Evolutionary conservation across 176 grass and related monocot genomes (phyloP), one percentile per base, ranked within the genome.

Genomic region (Melocanna baccifera): DNA sequence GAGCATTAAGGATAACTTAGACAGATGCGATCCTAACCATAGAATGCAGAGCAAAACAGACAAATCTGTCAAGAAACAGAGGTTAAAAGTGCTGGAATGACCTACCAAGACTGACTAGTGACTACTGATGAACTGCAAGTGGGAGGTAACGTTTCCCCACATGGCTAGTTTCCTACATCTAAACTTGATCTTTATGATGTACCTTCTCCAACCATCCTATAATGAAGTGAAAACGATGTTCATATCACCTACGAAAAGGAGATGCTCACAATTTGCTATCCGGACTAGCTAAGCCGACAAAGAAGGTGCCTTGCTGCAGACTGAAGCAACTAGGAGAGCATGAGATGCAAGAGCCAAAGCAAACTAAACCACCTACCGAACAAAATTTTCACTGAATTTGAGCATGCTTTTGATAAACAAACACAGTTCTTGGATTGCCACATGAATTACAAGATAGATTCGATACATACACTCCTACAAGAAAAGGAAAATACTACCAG

Each of bases 221-320:
- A 66, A 36, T 12, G 28, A 37, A 82, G 66, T 28, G 26, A 28
- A 57, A 76, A 75, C 0, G 15, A 18, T 48, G 16, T 61, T 18
- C 9, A 3, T 57, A 47, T 72, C 4, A 20, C 3, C 46, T 58
- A 77, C 22, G 66, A 82, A 76, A 77, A 28, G 64, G 37, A 72
- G 6, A 86, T 62, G 20, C 47, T 25, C 37, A 69, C 56, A 66
- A 73, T 37, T 67, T 71, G 56, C 66, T 22, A 23, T 28, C 40
- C 18, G 3, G 62, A 76, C 45, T 67, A 70, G 50, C 66, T 14
- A 40, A 58, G 59, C 19, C 13, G 10, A 37, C 22, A 81, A 19
- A 82, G 64, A 86, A 64, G 45, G 25, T 71, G 10, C 14, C 47
- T 89, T 40, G 26, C 19, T n/a, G 41, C 48, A 58, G 40, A 62